phyloP scores from a whole-genome alignment of 345 rosid genomes.

The Arabis hirsuta region DNA sequence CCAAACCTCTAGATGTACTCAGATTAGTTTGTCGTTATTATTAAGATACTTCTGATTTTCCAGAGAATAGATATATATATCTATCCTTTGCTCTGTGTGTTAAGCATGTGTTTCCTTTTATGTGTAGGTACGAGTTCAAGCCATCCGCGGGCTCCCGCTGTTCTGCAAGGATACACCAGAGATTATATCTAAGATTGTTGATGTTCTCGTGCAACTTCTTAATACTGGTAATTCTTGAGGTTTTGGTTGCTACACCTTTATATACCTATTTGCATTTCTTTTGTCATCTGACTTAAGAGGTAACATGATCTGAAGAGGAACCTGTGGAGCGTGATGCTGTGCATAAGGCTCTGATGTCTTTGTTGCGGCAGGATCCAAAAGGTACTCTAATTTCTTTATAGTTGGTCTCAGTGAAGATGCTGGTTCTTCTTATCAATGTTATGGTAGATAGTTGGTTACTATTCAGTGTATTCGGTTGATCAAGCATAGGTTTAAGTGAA shows the following conservation, averaged over 20 bases:
- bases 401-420: neutral
- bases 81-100: slow-evolving; percentile 25
- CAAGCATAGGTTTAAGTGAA: neutral
- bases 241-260: slow-evolving; percentile 10
- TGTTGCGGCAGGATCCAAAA: slow-evolving; percentile 95
- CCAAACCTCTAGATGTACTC: neutral
- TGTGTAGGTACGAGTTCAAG: slow-evolving; percentile 95
- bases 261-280: slow-evolving; percentile 1
- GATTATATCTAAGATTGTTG: slow-evolving; percentile 75
- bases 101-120: slow-evolving; percentile 5
- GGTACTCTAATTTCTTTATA: slow-evolving; percentile 55
- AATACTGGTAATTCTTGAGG: slow-evolving; percentile 58
- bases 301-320: slow-evolving; percentile 62
- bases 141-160: slow-evolving; percentile 91
- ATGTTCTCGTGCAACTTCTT: slow-evolving; percentile 86
- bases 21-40: slow-evolving; percentile 5
- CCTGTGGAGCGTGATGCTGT: slow-evolving; percentile 96
- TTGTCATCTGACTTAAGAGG: slow-evolving; percentile 2
- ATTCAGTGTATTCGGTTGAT: neutral
- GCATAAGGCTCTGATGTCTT: slow-evolving; percentile 92
- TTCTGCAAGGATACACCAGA: slow-evolving; percentile 95
- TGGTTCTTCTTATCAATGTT: neutral
- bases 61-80: too few species aligned
- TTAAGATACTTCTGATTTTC: too few species aligned
- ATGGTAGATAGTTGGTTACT: slow-evolving; percentile 10